Evolutionary conservation across 2,329 filamentous ascomycete species (phyloP).

Genomic region (Camillea tinctor): DNA sequence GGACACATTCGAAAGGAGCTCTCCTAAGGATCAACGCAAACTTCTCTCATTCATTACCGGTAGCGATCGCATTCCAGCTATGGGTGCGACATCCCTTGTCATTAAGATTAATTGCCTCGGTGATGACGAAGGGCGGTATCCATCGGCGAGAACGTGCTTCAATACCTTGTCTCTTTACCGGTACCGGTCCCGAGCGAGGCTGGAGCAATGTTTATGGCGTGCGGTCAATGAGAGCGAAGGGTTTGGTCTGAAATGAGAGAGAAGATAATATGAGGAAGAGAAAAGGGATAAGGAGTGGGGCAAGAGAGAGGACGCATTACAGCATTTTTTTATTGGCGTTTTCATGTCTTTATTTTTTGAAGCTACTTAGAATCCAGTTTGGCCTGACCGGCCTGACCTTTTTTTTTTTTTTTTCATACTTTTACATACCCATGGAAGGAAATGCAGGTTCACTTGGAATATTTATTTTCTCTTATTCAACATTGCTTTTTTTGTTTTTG

Average conservation of each 20-base stretch:
- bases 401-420: too few relatives aligned
- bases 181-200: slow-evolving; percentile 63
- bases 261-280: neutral
- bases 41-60: slow-evolving; percentile 86
- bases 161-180: slow-evolving; percentile 77
- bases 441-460: slow-evolving; percentile 3
- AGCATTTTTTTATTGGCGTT: neutral
- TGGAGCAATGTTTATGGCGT: slow-evolving; percentile 75
- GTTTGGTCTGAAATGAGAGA: slow-evolving; percentile 63
- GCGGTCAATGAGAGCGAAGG: slow-evolving; percentile 90
- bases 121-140: slow-evolving; percentile 71
- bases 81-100: slow-evolving; percentile 73
- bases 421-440: slow-evolving; percentile 5
- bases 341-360: slow-evolving; percentile 2
- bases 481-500: too few relatives aligned
- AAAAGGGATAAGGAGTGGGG: too few relatives aligned
- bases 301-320: neutral
- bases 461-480: slow-evolving; percentile 4
- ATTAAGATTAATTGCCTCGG: slow-evolving; percentile 77
- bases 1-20: slow-evolving; percentile 70
- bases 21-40: slow-evolving; percentile 69
- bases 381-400: too few relatives aligned
- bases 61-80: slow-evolving; percentile 85
- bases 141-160: slow-evolving; percentile 88
- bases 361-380: neutral